A percentile compares a stretch with the other conserved stretches of the same genome.
phyloP scores from a whole-genome alignment of 225 moss, liverwort and hornwort species.

The Anthoceros angustus region DNA sequence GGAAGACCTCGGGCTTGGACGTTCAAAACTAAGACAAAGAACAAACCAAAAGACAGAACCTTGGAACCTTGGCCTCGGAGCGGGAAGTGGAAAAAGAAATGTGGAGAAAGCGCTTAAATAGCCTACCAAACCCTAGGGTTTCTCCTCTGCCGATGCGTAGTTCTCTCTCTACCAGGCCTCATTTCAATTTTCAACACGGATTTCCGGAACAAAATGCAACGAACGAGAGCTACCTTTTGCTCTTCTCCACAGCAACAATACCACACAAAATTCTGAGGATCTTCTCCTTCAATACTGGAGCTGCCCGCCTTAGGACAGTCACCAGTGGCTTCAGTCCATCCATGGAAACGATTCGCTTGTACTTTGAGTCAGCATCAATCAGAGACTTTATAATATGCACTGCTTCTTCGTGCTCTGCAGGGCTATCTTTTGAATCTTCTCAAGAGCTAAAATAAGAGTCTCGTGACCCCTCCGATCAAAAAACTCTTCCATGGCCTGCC shows the following conservation, averaged over 20 bases:
- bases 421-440: slow-evolving; percentile 13
- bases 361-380: slow-evolving; percentile 30
- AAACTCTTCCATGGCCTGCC: slow-evolving; percentile 36
- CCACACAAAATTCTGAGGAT: slow-evolving; percentile 21
- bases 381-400: slow-evolving; percentile 25
- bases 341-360: slow-evolving; percentile 26
- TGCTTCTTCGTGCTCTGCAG: slow-evolving; percentile 19
- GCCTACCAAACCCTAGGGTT: too few relatives aligned
- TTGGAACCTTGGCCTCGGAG: too few relatives aligned
- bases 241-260: slow-evolving; percentile 24
- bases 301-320: slow-evolving; percentile 20
- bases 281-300: slow-evolving; percentile 26
- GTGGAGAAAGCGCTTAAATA: too few relatives aligned
- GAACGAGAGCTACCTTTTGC: slow-evolving; percentile 22
- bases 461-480: slow-evolving; percentile 22
- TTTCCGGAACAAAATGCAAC: too few relatives aligned
- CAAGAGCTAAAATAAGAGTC: slow-evolving; percentile 23
- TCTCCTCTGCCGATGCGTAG: too few relatives aligned
- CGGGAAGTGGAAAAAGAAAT: too few relatives aligned
- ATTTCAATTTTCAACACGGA: too few relatives aligned
- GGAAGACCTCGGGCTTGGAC: too few relatives aligned
- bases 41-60: too few relatives aligned
- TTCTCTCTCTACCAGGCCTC: too few relatives aligned
- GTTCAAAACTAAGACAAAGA: too few relatives aligned
- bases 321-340: slow-evolving; percentile 33